Evolutionary conservation across 1,284 basidiomycete species (phyloP).

Genomic region (Neolentinus lepideus): DNA sequence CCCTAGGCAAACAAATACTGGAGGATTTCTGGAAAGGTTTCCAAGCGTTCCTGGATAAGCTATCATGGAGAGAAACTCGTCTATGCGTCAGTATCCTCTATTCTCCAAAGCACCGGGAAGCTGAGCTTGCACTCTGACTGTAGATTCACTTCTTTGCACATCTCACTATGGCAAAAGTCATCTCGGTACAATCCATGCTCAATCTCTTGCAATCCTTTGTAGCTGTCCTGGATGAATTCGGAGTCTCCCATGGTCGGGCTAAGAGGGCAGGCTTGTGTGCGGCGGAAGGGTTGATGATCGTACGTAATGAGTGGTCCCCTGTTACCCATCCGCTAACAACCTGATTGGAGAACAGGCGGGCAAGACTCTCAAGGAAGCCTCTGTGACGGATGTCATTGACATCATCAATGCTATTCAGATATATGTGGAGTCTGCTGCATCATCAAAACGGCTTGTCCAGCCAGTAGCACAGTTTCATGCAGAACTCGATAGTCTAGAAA

Average conservation of each 20-base stretch:
- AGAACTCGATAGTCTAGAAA: conserved; percentile 33
- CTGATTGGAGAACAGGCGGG: conserved; percentile 41
- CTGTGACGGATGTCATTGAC: conserved; percentile 43
- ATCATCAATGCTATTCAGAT: conserved; percentile 61
- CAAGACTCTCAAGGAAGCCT: conserved; percentile 43
- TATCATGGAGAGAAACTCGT: conserved; percentile 84
- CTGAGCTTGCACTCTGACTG: conserved; percentile 5
- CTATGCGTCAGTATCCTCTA: conserved; percentile 58
- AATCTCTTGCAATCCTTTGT: conserved; percentile 77
- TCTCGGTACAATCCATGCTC: conserved; percentile 71
- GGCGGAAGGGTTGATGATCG: conserved; percentile 81
- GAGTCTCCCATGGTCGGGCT: conserved; percentile 80
- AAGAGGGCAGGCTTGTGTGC: conserved; percentile 84
- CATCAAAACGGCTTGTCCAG: conserved; percentile 54
- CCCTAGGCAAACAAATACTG: conserved; percentile 70
- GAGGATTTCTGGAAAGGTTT: conserved; percentile 88
- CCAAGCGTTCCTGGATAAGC: conserved; percentile 76
- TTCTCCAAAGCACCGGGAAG: background rate
- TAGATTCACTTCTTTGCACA: conserved; percentile 91
- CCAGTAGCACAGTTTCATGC: conserved; percentile 46
- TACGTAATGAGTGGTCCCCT: conserved; percentile 25
- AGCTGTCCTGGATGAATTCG: conserved; percentile 84
- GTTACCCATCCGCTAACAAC: background rate
- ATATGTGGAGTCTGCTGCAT: conserved; percentile 53
- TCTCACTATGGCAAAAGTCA: conserved; percentile 66